A percentile compares a stretch with the other conserved stretches of the same genome.
Conservation (phyloP, 1,139 yeast genomes). For the Candida glucosophila region DNA sequence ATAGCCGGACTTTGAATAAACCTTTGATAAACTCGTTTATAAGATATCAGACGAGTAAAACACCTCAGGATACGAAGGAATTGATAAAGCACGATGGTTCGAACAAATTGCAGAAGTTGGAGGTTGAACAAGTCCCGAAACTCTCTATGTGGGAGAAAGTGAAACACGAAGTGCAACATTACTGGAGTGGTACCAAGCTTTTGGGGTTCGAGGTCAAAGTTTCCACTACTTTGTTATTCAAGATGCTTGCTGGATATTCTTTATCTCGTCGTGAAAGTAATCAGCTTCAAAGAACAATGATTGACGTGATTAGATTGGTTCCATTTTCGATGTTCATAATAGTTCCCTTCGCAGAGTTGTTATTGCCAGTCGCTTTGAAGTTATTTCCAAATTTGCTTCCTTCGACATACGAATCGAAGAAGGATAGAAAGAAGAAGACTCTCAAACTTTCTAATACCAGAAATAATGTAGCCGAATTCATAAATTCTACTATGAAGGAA, state of each 20-base stretch:
- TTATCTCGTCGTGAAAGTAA: conserved; percentile 83
- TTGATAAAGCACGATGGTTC: conserved; percentile 4
- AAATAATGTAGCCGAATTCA: conserved; percentile 62
- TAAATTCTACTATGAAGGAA: conserved; percentile 62
- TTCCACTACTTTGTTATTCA: conserved; percentile 71
- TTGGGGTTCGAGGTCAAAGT: conserved; percentile 84
- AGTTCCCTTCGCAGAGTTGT: conserved; percentile 89
- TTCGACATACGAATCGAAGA: conserved; percentile 80
- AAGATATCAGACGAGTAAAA: conserved; percentile 9
- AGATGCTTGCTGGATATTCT: conserved; percentile 86
- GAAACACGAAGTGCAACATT: conserved; percentile 84
- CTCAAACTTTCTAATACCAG: conserved; percentile 70
- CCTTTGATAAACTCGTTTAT: conserved; percentile 9
- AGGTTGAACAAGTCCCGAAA: conserved; percentile 14
- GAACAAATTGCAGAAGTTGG: conserved; percentile 2
- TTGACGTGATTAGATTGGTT: conserved; percentile 78
- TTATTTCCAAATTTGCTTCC: conserved; percentile 90
- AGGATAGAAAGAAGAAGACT: conserved; percentile 63
- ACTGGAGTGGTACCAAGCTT: conserved; percentile 93
- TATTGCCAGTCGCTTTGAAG: conserved; percentile 82
- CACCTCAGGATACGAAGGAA: conserved; percentile 6
- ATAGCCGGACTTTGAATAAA: conserved; percentile 7
- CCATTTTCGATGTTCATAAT: conserved; percentile 89
- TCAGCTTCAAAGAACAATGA: conserved; percentile 81
- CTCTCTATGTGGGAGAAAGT: conserved; percentile 76